Conservation (phyloP, 495 filamentous ascomycete genomes). For the Staphylotrichum tortipilum region DNA sequence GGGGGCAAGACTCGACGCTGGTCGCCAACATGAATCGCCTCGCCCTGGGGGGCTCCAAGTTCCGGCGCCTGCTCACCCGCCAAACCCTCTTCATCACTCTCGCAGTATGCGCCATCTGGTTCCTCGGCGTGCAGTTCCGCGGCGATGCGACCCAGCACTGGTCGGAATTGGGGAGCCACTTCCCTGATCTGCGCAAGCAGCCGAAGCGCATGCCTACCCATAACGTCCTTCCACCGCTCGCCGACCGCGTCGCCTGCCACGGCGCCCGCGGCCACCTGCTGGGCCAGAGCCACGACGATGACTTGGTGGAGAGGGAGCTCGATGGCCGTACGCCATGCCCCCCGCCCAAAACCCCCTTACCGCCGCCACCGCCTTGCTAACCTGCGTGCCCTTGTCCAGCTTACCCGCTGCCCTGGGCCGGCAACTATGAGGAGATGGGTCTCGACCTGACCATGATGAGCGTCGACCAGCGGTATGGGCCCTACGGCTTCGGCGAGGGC, state of each 20-base stretch:
- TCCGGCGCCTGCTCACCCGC: constrained; percentile 18
- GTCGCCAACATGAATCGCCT: constrained; percentile 10
- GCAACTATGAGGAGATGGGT: constrained; percentile 24
- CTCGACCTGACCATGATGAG: constrained; percentile 24
- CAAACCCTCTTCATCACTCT: constrained; percentile 14
- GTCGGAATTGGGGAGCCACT: not conserved
- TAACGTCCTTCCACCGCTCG: constrained; percentile 18
- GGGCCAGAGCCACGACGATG: constrained; percentile 23
- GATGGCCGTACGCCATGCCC: constrained; percentile 14
- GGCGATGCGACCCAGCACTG: constrained; percentile 2
- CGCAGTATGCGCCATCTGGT: constrained; percentile 12
- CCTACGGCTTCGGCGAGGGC: constrained; percentile 26
- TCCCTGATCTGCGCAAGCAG: constrained; percentile 7
- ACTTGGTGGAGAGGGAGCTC: constrained; percentile 16
- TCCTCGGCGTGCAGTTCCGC: constrained; percentile 14
- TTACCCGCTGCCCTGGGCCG: constrained; percentile 23
- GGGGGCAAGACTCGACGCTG: not conserved
- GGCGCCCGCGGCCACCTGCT: constrained; percentile 24
- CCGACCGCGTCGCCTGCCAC: constrained; percentile 17
- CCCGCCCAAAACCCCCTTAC: not conserved
- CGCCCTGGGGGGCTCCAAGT: constrained; percentile 7
- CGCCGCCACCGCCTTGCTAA: constrained; percentile 9
- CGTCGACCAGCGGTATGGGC: constrained; percentile 21
- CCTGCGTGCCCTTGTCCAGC: constrained; percentile 5
- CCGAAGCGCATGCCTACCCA: constrained; percentile 20